phyloP scores from a whole-genome alignment of 352 stramenopile genomes.

The Pythium plurisporium region DNA sequence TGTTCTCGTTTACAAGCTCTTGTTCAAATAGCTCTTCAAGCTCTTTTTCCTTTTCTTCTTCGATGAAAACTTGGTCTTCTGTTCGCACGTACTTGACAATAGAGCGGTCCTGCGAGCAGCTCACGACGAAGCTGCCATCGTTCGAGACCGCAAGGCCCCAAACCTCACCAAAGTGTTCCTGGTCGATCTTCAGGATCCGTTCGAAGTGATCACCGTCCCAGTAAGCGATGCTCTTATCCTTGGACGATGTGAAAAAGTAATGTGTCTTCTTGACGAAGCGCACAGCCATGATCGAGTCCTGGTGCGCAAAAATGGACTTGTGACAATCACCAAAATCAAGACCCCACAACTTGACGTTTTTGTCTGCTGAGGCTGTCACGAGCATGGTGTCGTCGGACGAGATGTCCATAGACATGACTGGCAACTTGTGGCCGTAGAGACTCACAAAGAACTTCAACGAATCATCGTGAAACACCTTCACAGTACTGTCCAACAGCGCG shows the following conservation, averaged over 20 bases:
- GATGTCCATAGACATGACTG: conserved; percentile 97
- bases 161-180: conserved; percentile 77
- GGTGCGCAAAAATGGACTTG: conserved; percentile 97
- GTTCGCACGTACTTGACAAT: conserved; percentile 96
- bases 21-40: conserved; percentile 95
- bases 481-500: conserved; percentile 94
- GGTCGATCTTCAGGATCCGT: conserved; percentile 78
- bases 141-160: conserved; percentile 87
- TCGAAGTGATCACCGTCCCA: conserved; percentile 99
- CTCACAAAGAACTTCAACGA: conserved; percentile 99
- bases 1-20: conserved; percentile 81
- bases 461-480: conserved; percentile 99
- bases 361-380: conserved; percentile 97
- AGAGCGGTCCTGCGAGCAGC: conserved; percentile 95
- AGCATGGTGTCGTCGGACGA: conserved; percentile 97
- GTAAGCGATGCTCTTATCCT: conserved; percentile 97
- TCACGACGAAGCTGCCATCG: conserved; percentile 95
- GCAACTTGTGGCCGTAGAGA: conserved; percentile 99
- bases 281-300: conserved; percentile 97
- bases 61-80: conserved; percentile 96
- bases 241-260: conserved; percentile 98
- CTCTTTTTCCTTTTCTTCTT: conserved; percentile 97
- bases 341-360: conserved; percentile 99
- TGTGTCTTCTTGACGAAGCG: conserved; percentile 95
- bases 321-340: conserved; percentile 99